Percentiles rank a stretch among this genome's conserved stretches.
phyloP scores from a whole-genome alignment of 2,329 filamentous ascomycete species.

The Myriosclerotinia curreyana region DNA sequence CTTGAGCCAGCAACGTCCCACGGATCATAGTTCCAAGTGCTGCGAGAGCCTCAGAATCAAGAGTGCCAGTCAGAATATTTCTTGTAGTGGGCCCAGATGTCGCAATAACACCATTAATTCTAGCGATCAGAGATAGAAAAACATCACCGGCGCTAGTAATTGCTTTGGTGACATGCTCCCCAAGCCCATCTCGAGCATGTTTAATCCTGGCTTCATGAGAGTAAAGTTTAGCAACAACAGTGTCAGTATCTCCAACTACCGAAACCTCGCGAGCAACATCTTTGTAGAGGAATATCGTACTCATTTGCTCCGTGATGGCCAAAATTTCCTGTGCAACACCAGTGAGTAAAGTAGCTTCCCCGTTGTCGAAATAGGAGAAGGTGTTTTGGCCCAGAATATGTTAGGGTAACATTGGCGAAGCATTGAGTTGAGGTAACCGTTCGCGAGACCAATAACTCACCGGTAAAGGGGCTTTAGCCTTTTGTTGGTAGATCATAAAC shows the following conservation, averaged over 20 bases:
- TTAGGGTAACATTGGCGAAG: slow-evolving; percentile 31
- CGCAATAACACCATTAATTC: slow-evolving; percentile 19
- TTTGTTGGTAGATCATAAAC: too few species aligned
- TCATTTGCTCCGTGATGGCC: slow-evolving; percentile 12
- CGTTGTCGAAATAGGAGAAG: slow-evolving; percentile 44
- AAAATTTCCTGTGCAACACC: slow-evolving; percentile 2
- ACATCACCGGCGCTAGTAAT: slow-evolving; percentile 40
- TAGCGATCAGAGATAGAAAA: slow-evolving; percentile 35
- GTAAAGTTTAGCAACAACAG: slow-evolving; percentile 45
- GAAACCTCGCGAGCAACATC: slow-evolving; percentile 47
- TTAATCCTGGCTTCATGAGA: slow-evolving; percentile 42
- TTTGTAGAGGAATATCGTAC: slow-evolving; percentile 50
- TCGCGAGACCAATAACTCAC: slow-evolving; percentile 28
- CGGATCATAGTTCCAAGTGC: background rate
- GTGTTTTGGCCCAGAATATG: slow-evolving; percentile 42
- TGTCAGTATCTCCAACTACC: slow-evolving; percentile 45
- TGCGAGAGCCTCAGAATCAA: background rate
- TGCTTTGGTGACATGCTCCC: slow-evolving; percentile 43
- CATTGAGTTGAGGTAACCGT: slow-evolving; percentile 30
- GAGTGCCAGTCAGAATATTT: slow-evolving; percentile 1
- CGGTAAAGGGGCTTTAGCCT: slow-evolving; percentile 38
- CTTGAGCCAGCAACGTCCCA: slow-evolving; percentile 8
- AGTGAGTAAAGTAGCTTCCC: slow-evolving; percentile 30
- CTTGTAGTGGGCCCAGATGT: slow-evolving; percentile 1
- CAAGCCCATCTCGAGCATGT: slow-evolving; percentile 46